Evolutionary conservation across 2,329 filamentous ascomycete genomes (phyloP), one percentile per base, ranked within the genome.

Genomic region (Exophiala phaeomuriformis): DNA sequence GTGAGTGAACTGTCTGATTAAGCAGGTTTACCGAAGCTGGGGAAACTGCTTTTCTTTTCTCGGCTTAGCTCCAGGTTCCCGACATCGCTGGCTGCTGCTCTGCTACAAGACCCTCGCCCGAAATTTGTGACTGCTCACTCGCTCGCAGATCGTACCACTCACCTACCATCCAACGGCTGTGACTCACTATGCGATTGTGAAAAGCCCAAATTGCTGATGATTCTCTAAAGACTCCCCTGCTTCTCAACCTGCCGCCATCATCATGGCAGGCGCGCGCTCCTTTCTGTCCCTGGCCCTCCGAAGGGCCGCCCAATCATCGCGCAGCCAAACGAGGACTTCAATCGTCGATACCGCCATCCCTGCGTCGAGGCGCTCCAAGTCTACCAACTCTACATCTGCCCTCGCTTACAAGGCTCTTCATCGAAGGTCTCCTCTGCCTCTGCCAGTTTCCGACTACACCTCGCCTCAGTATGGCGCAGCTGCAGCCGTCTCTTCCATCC

Each of bases 331-430:
- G 9, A 49, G 49, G 28, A 49, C 52, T 39, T 58, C 57, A 1
- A 58, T 61, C 36, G 53, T 57, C 44, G 56, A 58, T 39, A 47
- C 47, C 9, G 10, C 56, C 44, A 12, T 46, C 51, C 53, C 59
- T 45, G 50, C 56, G 10, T 50, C 51, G n/a, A 45, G 37, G 31
- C 53, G 59, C 32, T 45, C 52, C 12, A 60, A 58, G 48, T 55
- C 49, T 45, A 63, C 77, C 69, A 71, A 83, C 74, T 95, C 90
- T 51, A 97, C 91, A 63, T 93, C 90, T 52, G 91, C 93, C 59
- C 83, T 97, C 60, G 90, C 90, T 66, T 97, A 97, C 82, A 98
- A 98, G 78, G 89, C 91, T 53, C 81, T 97, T 59, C 91, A 95
- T 68, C 87, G 90, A 65, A 88, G 91, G 61, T 87, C 91, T 57